Base-by-base conservation (phyloP, 257 asterid genomes). In the Solanum acaule region DNA sequence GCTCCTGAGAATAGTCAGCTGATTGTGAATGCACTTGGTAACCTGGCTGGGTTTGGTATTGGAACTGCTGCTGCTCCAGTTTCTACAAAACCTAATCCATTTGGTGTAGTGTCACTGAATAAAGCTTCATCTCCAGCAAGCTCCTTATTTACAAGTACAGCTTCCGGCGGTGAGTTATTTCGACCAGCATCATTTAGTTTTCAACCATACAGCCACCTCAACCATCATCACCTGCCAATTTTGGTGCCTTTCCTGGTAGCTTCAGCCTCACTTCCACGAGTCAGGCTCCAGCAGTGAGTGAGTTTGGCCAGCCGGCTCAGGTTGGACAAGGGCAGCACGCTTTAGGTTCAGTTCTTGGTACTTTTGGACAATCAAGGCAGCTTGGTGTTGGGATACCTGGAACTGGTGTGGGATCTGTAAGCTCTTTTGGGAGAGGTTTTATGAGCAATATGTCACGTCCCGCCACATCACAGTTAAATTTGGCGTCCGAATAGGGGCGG, bases 301-400 rank as follows among this genome's bases (percentile, higher is more conserved):
- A 95, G 44, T 96, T 97, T 92, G 98, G 98, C 40, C 96, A 94
- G 91, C 98, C 95, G 31, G 89, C 98, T 63, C 93, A 93, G 37
- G 46, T 94, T 87, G 98, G 99, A 88, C 91, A 93, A 49, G 98
- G 97, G 75, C 97, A 95, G 88, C 94, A 95, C 82, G 94, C 96
- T 88, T 92, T 97, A 42, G 99, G 97, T 71, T 94, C 98, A 22
- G 95, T 96, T 79, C 98, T 97, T 86, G 98, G 98, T 91, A 76
- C 92, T 87, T 97, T 96, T 93, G 99, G 98, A 90, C 98, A 95
- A 90, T 93, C 98, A 68, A 94, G 99, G 91, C 98, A 96, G 92
- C 87, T 96, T 88, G 99, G 99, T 85, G 86, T 92, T 83, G 95
- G 95, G 72, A 88, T 93, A 77, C 93, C 95, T 2, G 98, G 94